Conservation (phyloP, 345 rosid species). For the Lepidium sativum region DNA sequence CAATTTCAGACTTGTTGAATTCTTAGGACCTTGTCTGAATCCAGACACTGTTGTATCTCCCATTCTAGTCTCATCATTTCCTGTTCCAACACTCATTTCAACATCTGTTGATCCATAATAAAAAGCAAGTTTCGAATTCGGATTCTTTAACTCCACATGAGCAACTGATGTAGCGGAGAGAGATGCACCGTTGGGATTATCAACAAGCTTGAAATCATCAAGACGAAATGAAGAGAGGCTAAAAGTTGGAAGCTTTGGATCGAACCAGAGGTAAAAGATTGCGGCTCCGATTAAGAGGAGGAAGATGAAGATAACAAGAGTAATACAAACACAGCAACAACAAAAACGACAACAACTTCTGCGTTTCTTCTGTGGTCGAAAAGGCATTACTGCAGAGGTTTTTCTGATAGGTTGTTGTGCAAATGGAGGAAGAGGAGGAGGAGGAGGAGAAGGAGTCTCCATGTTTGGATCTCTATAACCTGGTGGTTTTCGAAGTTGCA, state of each 20-base stretch:
- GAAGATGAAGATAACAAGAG: conserved; percentile 28
- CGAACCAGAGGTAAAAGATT: conserved; percentile 65
- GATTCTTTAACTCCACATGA: conserved; percentile 53
- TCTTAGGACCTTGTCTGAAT: conserved; percentile 40
- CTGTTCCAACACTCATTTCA: conserved; percentile 29
- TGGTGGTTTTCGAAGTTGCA: conserved; percentile 59
- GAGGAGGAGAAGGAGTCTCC: conserved; percentile 25
- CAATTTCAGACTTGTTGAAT: conserved; percentile 48
- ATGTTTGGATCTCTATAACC: conserved; percentile 56
- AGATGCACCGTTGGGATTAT: conserved; percentile 43
- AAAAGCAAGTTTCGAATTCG: conserved; percentile 43
- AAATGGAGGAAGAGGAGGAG: conserved; percentile 9
- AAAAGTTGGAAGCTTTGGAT: conserved; percentile 61
- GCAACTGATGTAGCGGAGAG: conserved; percentile 40
- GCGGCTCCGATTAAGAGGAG: conserved; percentile 27
- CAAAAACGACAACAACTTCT: conserved; percentile 41
- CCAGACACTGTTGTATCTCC: conserved; percentile 30
- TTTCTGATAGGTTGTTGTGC: conserved; percentile 28
- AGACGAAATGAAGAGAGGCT: conserved; percentile 54
- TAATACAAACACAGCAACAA: conserved; percentile 45
- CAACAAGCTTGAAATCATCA: conserved; percentile 37
- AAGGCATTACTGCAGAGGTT: conserved; percentile 33
- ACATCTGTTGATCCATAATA: conserved; percentile 41
- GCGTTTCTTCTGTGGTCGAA: conserved; percentile 39
- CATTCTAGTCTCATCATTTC: conserved; percentile 32